These are phyloP conservation scores for Penicillium sclerotiorum DNA, from an alignment of 2,329 filamentous ascomycete species.

Conservation along the genomic window DNA sequence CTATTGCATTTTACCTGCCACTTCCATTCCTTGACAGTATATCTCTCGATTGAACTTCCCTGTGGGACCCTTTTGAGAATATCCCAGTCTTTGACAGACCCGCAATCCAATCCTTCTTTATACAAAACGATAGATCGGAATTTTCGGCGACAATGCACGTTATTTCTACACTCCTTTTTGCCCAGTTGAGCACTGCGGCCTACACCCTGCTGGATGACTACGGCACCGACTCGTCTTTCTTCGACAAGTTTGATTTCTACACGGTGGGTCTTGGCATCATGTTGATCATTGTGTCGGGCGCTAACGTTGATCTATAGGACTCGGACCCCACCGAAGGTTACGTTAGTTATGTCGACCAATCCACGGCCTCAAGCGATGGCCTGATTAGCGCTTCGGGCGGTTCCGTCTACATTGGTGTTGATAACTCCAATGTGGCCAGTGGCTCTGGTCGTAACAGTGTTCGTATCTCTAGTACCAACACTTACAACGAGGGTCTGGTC, in stretches of 20 bases:
- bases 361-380: conserved; percentile 59
- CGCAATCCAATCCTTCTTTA: conserved; percentile 4
- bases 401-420: conserved; percentile 70
- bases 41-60: not conserved
- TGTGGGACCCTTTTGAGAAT: not conserved
- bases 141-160: conserved; percentile 29
- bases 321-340: conserved; percentile 74
- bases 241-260: conserved; percentile 57
- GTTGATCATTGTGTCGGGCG: not conserved
- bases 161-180: conserved; percentile 32
- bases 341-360: conserved; percentile 67
- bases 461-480: conserved; percentile 67
- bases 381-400: conserved; percentile 61
- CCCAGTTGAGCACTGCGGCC: conserved; percentile 34
- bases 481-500: conserved; percentile 68
- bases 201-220: conserved; percentile 55
- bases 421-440: conserved; percentile 60
- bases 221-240: conserved; percentile 48
- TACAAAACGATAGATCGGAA: conserved; percentile 4
- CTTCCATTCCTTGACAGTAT: no score
- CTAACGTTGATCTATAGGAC: conserved; percentile 28
- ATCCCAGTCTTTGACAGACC: conserved; percentile 21
- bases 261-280: conserved; percentile 38
- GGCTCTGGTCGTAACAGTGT: conserved; percentile 68
- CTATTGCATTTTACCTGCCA: conserved; percentile 1